A percentile compares a stretch with the other conserved stretches of the same genome.
phyloP scores from a whole-genome alignment of 129 eudicot genomes.

The Escallonia rubra region DNA sequence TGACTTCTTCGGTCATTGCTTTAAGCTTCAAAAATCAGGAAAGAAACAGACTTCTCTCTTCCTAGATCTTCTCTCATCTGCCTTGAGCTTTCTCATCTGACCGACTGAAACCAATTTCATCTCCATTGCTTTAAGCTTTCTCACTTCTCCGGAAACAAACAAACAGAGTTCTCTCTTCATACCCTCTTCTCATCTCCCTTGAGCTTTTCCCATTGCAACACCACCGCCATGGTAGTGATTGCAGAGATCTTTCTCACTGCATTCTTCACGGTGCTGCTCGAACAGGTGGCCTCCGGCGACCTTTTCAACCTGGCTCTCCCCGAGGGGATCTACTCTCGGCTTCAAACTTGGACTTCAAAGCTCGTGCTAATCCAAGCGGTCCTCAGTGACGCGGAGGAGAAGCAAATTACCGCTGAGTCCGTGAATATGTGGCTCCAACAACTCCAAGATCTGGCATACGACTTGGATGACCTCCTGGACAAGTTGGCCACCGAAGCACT shows the following conservation, averaged over 20 bases:
- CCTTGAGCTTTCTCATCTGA: too few species aligned
- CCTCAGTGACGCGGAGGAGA: constrained; percentile 38
- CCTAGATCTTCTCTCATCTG: too few species aligned
- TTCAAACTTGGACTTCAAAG: not conserved
- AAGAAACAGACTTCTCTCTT: too few species aligned
- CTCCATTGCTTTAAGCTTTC: too few species aligned
- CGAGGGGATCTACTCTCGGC: constrained; percentile 18
- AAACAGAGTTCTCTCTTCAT: too few species aligned
- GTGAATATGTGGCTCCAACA: constrained; percentile 26
- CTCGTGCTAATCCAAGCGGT: constrained; percentile 21
- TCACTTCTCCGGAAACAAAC: too few species aligned
- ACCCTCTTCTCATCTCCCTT: too few species aligned
- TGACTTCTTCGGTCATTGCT: too few species aligned
- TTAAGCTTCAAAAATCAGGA: too few species aligned
- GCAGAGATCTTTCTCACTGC: constrained; percentile 25
- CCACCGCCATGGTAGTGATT: too few species aligned
- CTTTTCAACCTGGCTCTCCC: constrained; percentile 15
- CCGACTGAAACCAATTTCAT: too few species aligned
- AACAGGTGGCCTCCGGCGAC: constrained; percentile 21
- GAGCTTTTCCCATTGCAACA: too few species aligned
- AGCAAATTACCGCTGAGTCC: constrained; percentile 9
- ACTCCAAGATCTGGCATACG: constrained; percentile 31
- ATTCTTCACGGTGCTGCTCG: constrained; percentile 23
- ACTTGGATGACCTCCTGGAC: constrained; percentile 33
- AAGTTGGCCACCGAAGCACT: constrained; percentile 32